Evolutionary conservation across 2,329 filamentous ascomycete genomes (phyloP), one percentile per base, ranked within the genome.

Genomic region (Claviceps monticola): DNA sequence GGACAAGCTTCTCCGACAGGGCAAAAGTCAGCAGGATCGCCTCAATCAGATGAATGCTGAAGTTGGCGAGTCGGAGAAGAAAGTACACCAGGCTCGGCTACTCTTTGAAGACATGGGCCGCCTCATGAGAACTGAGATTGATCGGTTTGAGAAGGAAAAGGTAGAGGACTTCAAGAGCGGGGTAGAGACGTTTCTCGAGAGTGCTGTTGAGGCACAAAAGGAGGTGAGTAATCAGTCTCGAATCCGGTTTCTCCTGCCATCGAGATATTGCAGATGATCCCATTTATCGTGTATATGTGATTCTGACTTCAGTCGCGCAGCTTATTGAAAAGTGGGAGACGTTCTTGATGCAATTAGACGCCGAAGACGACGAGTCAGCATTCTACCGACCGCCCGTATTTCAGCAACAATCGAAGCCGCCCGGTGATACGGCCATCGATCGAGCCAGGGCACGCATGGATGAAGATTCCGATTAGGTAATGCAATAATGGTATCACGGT

Each of bases 121-220:
- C 13, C 71, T 96, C 63, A 93, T 98, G 89, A 82, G 88, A 54
- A 77, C 76, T 38, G 93, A 98, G 68, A 74, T 98, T 58, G 93
- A 97, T 61, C 78, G 90, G 17, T 98, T 98, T 62, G 93, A 98
- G 71, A 80, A 80, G 60, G 93, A 98, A 70, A 98, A 98, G 74
- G 93, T 98, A 3, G 93, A 98, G 65, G 93, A 98, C 65, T 98
- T 98, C 69, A 98, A 98, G 75, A 93, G 86, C 56, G 91, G 90
- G 0, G 90, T 98, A 2, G 93, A 98, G 72, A 98, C 93, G 1
- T 98, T 95, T 69, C 69, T 98, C 60, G 93, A 98, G 73, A 90
- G 93, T 62, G 88, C 93, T 3, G 89, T 98, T 4, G 93, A 98
- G 70, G 93, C 91, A 51, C 93, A 98, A 72, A 98, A 98, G 71